A percentile compares a stretch with the other conserved stretches of the same genome.
Evolutionary conservation across 176 grass and related monocot genomes (phyloP).

Genomic region (Zoysia japonica): DNA sequence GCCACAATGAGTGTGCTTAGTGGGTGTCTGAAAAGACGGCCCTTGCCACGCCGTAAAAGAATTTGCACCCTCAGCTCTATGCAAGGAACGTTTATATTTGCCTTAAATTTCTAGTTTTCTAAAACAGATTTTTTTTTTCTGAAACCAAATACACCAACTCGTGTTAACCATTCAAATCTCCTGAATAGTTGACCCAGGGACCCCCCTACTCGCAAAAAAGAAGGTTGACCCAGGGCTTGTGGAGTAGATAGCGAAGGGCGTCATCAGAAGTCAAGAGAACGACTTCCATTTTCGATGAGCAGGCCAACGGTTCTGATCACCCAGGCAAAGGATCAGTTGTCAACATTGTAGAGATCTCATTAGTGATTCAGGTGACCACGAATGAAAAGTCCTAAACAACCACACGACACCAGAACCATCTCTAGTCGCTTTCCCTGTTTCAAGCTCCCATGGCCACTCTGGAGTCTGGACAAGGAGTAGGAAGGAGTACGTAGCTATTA

Average conservation of each 20-base stretch:
- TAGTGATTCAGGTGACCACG: slow-evolving; percentile 24
- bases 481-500: slow-evolving; percentile 27
- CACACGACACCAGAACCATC: slow-evolving; percentile 33
- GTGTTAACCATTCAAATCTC: no score
- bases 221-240: no score
- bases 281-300: not conserved
- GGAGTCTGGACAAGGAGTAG: not conserved
- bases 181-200: no score
- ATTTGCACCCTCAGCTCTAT: no score
- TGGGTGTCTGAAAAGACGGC: slow-evolving; percentile 31
- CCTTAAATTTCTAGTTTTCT: no score
- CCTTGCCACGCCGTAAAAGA: not conserved
- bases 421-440: not conserved
- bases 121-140: no score
- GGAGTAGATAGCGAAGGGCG: no score
- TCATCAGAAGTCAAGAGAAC: not conserved
- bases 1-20: slow-evolving; percentile 17
- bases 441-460: not conserved
- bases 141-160: no score
- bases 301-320: not conserved
- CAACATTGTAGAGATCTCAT: not conserved
- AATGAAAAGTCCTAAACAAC: not conserved
- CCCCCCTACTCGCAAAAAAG: no score
- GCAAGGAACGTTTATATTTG: no score
- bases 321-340: not conserved